A percentile compares a stretch with the other conserved stretches of the same genome.
Conservation (phyloP, 805 yeast species). For the Cyberlindnera bimundalis region DNA sequence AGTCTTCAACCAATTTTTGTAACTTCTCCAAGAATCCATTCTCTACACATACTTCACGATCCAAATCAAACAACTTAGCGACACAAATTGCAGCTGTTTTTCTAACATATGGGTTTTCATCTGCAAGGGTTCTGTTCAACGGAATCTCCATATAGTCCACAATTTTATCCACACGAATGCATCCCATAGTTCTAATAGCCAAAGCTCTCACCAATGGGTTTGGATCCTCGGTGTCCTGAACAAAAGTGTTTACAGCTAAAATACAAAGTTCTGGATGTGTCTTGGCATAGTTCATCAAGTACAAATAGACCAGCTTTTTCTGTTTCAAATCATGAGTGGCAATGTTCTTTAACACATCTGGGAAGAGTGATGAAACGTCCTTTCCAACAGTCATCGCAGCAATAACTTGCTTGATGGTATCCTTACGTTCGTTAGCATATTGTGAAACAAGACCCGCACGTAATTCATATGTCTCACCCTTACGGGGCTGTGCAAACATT, state of each 20-base stretch:
- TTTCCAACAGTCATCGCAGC: constrained; percentile 98
- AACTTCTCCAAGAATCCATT: constrained; percentile 77
- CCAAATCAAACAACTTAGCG: constrained; percentile 87
- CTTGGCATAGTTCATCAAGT: constrained; percentile 96
- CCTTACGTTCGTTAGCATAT: constrained; percentile 91
- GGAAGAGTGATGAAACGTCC: constrained; percentile 91
- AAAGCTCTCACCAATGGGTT: constrained; percentile 93
- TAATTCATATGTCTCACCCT: constrained; percentile 86
- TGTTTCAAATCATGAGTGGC: constrained; percentile 97
- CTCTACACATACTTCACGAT: constrained; percentile 76
- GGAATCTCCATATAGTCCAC: constrained; percentile 94
- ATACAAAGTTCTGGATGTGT: constrained; percentile 94
- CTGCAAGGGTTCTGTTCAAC: constrained; percentile 74
- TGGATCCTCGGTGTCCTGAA: constrained; percentile 91
- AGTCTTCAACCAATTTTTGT: constrained; percentile 67
- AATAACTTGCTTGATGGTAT: constrained; percentile 93
- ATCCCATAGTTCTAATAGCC: constrained; percentile 98
- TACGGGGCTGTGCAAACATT: constrained; percentile 55
- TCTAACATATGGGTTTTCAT: constrained; percentile 95
- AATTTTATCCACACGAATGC: constrained; percentile 92
- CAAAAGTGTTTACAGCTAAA: constrained; percentile 95
- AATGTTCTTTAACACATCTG: constrained; percentile 92
- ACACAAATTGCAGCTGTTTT: constrained; percentile 98
- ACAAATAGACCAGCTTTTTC: constrained; percentile 90
- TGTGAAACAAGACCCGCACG: constrained; percentile 89